Percentiles rank a stretch among this genome's conserved stretches.
These are phyloP conservation scores for Cordyceps pruinosa DNA, from an alignment of 2,329 filamentous ascomycete genomes.

Conservation along the genomic window DNA sequence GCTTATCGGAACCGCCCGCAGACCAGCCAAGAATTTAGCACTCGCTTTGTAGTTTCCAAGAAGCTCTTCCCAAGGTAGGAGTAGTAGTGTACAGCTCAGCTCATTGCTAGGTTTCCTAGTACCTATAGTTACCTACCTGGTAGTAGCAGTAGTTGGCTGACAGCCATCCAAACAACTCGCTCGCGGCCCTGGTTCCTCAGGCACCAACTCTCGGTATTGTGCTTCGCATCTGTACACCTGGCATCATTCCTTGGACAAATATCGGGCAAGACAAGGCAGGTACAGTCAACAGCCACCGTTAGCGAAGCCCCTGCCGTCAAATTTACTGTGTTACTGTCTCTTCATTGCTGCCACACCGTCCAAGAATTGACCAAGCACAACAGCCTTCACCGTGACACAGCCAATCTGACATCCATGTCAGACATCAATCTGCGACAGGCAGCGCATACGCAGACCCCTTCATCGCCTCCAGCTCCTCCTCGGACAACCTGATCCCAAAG, in stretches of 20 bases:
- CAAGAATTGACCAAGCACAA: not conserved
- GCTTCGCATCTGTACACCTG: not conserved
- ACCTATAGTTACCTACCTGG: no score
- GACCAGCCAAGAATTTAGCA: no score
- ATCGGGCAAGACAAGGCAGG: not conserved
- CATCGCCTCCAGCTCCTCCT: not conserved
- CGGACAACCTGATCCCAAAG: not conserved
- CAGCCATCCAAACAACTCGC: not conserved
- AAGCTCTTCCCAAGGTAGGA: no score
- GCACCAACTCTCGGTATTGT: not conserved
- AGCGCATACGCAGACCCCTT: not conserved
- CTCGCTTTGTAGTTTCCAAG: no score
- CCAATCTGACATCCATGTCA: not conserved
- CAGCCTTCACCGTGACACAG: not conserved
- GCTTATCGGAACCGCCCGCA: no score
- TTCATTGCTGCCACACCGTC: not conserved
- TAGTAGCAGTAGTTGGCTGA: not conserved
- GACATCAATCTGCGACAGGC: not conserved
- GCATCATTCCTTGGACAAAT: not conserved
- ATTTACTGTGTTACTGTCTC: not conserved
- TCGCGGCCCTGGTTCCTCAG: not conserved
- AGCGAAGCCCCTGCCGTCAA: not conserved
- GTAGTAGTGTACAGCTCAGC: no score
- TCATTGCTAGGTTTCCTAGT: no score
- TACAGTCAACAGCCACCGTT: not conserved